Conservation (phyloP, 768 basidiomycete species). For the Pholiota conissans region DNA sequence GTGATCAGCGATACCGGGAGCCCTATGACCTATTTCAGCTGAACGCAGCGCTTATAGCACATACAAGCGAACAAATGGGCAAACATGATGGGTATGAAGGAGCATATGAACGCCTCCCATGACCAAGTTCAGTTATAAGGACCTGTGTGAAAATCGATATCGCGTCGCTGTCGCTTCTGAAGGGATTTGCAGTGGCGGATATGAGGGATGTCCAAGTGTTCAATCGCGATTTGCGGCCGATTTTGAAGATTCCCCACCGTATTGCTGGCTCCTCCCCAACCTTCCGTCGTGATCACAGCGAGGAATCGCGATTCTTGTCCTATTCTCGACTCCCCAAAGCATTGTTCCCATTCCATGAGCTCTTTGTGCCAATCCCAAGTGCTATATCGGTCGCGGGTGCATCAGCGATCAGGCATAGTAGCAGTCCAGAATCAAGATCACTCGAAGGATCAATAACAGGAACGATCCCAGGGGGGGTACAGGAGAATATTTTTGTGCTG, state of each 20-base stretch:
- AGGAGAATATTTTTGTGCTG: neutral
- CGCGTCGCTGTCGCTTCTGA: neutral
- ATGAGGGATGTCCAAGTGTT: neutral
- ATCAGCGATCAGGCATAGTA: conserved; percentile 1
- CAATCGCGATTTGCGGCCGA: neutral
- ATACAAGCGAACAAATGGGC: neutral
- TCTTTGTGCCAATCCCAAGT: neutral
- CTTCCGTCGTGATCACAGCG: neutral
- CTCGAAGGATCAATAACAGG: conserved; percentile 4
- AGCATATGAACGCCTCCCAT: conserved; percentile 6
- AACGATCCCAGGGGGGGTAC: neutral
- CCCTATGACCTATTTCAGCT: neutral
- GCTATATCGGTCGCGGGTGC: neutral
- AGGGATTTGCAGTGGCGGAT: conserved; percentile 2
- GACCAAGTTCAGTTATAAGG: neutral
- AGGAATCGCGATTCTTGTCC: neutral
- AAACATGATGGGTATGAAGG: neutral
- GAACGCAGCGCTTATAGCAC: neutral
- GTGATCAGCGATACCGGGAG: neutral
- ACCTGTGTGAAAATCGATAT: neutral
- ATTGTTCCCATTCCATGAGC: neutral
- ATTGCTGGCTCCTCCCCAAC: neutral
- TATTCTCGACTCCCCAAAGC: neutral
- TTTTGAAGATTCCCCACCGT: neutral
- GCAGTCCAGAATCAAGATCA: neutral